phyloP scores from a whole-genome alignment of 2,329 filamentous ascomycete species.

The Simplicillium sp. region DNA sequence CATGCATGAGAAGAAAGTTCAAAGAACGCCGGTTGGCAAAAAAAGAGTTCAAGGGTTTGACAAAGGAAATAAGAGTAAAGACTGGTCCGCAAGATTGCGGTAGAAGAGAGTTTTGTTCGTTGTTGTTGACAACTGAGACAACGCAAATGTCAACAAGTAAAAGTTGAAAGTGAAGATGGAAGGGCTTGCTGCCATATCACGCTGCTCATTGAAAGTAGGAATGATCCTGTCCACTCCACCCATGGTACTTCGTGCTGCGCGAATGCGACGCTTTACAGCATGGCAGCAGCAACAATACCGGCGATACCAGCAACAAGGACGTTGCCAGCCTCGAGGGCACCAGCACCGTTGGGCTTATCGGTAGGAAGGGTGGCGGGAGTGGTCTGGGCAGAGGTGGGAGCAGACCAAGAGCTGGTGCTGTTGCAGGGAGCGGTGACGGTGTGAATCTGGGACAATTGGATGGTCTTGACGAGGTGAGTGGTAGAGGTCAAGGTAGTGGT shows the following conservation, averaged over 20 bases:
- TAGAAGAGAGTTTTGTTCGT: conserved; percentile 1
- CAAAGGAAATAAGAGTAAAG: conserved; percentile 1
- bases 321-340: conserved; percentile 31
- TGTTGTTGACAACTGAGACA: not conserved
- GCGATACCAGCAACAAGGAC: conserved; percentile 39
- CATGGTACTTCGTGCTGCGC: not conserved
- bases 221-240: not conserved
- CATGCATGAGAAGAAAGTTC: conserved; percentile 6
- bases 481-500: conserved; percentile 41
- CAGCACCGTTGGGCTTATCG: conserved; percentile 29
- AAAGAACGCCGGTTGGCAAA: conserved; percentile 5
- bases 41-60: conserved; percentile 2
- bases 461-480: conserved; percentile 38
- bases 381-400: conserved; percentile 11
- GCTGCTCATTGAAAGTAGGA: not conserved
- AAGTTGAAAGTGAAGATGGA: too few relatives aligned
- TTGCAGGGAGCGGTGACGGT: conserved; percentile 25
- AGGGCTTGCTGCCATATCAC: too few relatives aligned
- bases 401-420: conserved; percentile 18
- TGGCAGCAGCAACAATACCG: conserved; percentile 37
- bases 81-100: not conserved
- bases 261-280: conserved; percentile 3
- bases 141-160: too few relatives aligned
- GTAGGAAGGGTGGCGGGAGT: conserved; percentile 20
- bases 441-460: conserved; percentile 39